phyloP scores from a whole-genome alignment of 2,329 filamentous ascomycete species.

The Uncinocarpus reesii region DNA sequence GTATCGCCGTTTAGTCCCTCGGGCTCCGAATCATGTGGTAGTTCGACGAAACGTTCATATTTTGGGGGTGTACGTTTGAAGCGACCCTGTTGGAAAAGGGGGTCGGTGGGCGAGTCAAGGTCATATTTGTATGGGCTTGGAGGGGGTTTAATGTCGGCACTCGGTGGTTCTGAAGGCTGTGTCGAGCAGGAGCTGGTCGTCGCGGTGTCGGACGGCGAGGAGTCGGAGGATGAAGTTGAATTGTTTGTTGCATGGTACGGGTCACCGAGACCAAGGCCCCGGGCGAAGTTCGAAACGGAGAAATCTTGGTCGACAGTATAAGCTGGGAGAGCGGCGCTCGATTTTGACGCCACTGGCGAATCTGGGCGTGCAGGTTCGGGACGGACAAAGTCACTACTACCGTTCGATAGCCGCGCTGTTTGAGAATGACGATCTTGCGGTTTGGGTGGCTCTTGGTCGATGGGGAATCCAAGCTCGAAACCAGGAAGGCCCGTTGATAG shows the following conservation, averaged over 20 bases:
- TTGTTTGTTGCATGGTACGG: slow-evolving; percentile 55
- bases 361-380: background rate
- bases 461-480: slow-evolving; percentile 7
- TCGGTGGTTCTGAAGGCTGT: slow-evolving; percentile 38
- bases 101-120: slow-evolving; percentile 42
- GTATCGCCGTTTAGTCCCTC: background rate
- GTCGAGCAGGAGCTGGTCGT: slow-evolving; percentile 54
- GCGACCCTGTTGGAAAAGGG: slow-evolving; percentile 34
- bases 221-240: slow-evolving; percentile 56
- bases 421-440: slow-evolving; percentile 5
- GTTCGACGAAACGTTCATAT: slow-evolving; percentile 18
- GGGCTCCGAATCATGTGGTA: slow-evolving; percentile 8
- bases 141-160: slow-evolving; percentile 23
- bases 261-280: slow-evolving; percentile 41
- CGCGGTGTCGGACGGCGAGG: slow-evolving; percentile 49
- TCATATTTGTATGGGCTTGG: slow-evolving; percentile 14
- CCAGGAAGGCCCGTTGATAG: slow-evolving; percentile 4
- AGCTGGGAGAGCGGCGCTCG: slow-evolving; percentile 2
- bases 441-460: background rate
- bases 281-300: slow-evolving; percentile 33
- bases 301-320: slow-evolving; percentile 22
- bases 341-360: background rate
- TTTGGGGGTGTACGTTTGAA: slow-evolving; percentile 19
- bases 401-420: background rate
- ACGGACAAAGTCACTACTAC: background rate